phyloP scores from a whole-genome alignment of 306 rosid species.

The Quercus agrifolia region DNA sequence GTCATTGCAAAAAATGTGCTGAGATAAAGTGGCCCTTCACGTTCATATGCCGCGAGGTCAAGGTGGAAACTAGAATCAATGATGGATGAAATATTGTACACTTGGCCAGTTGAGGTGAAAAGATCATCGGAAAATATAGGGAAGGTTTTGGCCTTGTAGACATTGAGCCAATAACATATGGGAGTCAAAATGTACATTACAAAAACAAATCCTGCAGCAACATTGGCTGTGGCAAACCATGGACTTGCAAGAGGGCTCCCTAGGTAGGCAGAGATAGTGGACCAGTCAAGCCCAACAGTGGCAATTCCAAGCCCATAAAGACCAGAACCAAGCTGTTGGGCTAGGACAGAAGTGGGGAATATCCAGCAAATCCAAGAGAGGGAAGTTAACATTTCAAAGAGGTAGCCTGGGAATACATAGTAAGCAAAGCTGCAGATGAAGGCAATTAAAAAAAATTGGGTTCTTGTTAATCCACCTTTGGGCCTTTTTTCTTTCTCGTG shows the following conservation, averaged over 20 bases:
- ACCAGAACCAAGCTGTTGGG: conserved; percentile 90
- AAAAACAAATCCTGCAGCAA: conserved; percentile 63
- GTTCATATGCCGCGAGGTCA: conserved; percentile 51
- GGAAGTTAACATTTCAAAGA: conserved; percentile 75
- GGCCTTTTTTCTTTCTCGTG: conserved; percentile 70
- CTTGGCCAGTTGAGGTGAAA: conserved; percentile 47
- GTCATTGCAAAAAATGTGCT: conserved; percentile 71
- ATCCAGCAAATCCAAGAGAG: conserved; percentile 92
- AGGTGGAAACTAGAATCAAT: conserved; percentile 71
- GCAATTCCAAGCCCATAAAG: conserved; percentile 72
- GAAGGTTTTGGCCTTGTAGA: conserved; percentile 63
- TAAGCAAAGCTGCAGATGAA: conserved; percentile 86
- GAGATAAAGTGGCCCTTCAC: conserved; percentile 54
- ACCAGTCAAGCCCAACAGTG: conserved; percentile 79
- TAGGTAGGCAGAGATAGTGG: conserved; percentile 74
- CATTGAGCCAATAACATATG: conserved; percentile 61
- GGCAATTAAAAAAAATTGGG: conserved; percentile 73
- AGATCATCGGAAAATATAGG: conserved; percentile 62
- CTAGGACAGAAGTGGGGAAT: conserved; percentile 56
- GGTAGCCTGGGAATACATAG: conserved; percentile 78
- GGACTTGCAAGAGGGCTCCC: conserved; percentile 98
- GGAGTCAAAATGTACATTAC: conserved; percentile 79
- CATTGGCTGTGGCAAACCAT: conserved; percentile 95
- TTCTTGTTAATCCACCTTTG: conserved; percentile 63
- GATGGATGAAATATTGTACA: conserved; percentile 61